A percentile compares a stretch with the other conserved stretches of the same genome.
Evolutionary conservation across 495 filamentous ascomycete genomes (phyloP).

Genomic region (Podospora bellae-mahoneyi): DNA sequence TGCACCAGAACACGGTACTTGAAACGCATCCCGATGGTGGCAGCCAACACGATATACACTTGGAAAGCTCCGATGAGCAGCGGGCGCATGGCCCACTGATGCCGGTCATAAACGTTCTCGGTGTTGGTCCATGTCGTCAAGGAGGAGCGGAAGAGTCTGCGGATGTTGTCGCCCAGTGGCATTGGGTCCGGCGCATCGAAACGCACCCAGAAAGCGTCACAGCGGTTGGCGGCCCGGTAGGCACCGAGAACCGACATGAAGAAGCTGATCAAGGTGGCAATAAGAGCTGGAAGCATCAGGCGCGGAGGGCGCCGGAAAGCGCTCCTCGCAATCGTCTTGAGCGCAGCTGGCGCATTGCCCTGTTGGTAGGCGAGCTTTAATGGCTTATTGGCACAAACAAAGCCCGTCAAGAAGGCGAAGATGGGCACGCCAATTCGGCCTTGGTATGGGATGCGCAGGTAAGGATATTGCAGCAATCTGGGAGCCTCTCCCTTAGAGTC

Average conservation of each 20-base stretch:
- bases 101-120: constrained; percentile 58
- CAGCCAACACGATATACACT: constrained; percentile 55
- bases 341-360: constrained; percentile 49
- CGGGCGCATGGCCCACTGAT: constrained; percentile 64
- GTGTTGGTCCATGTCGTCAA: constrained; percentile 57
- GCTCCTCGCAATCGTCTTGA: constrained; percentile 56
- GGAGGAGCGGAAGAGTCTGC: constrained; percentile 44
- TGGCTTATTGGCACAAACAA: constrained; percentile 64
- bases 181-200: constrained; percentile 44
- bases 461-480: constrained; percentile 55
- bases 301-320: constrained; percentile 62
- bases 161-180: constrained; percentile 35
- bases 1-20: constrained; percentile 54
- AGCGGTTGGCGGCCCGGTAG: constrained; percentile 52
- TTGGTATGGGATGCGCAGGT: constrained; percentile 61
- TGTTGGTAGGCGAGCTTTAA: constrained; percentile 54
- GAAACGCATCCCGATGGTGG: constrained; percentile 56
- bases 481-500: constrained; percentile 45
- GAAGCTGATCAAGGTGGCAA: constrained; percentile 60
- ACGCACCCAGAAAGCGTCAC: constrained; percentile 59
- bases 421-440: constrained; percentile 62
- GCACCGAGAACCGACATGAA: constrained; percentile 53
- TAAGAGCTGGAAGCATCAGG: constrained; percentile 56
- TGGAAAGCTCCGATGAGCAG: constrained; percentile 60
- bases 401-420: constrained; percentile 65